Evolutionary conservation across 176 grass and related monocot species (phyloP), one percentile per base, ranked within the genome.

Genomic region (Phoenix roebelenii): DNA sequence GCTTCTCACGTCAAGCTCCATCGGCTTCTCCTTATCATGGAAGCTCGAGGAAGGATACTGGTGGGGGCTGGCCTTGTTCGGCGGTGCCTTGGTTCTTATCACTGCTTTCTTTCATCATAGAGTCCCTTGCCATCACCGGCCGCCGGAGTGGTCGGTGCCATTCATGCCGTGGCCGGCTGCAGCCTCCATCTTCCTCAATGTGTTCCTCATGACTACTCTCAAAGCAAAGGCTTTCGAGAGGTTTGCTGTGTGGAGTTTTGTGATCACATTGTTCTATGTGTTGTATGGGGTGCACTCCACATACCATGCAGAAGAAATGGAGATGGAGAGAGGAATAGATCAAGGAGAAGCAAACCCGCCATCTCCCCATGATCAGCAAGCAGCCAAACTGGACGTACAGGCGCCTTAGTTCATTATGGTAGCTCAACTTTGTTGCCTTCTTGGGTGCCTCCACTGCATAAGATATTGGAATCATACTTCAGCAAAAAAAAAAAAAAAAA

Each of bases 281-380:
- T 7, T 73, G 58, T 73, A 73, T n/a, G 70, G 70, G 16, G 70
- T 73, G 18, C 70, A 73, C 50, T 73, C 70, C 26, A 63, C 70
- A 5, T 73, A 55, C 18, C 59, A 63, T 55, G 59, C 59, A 18
- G 58, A 73, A 20, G 58, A 73, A 30, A 23, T 44, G 70, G 59
- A 51, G 59, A 52, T 23, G 10, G 50, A 29, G 4, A 25, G 15
- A 4, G 67, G 15, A 25, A 7, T 53, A 7, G 5, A 9, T 23
- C 7, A 22, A 10, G 58, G 15, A 22, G 35, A 14, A 6, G 7
- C 44, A 58, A 52, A 23, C 23, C 50, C 5, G 5, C 5, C 26
- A 35, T 28, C 70, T 24, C 16, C 59, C 12, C 70, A 39, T 59
- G 25, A 63, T 25, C 70, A 61, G n/a, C 63, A 7, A 64, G 61